Evolutionary conservation across 2,329 filamentous ascomycete genomes (phyloP).

Genomic region (Mollisiaceae sp.): DNA sequence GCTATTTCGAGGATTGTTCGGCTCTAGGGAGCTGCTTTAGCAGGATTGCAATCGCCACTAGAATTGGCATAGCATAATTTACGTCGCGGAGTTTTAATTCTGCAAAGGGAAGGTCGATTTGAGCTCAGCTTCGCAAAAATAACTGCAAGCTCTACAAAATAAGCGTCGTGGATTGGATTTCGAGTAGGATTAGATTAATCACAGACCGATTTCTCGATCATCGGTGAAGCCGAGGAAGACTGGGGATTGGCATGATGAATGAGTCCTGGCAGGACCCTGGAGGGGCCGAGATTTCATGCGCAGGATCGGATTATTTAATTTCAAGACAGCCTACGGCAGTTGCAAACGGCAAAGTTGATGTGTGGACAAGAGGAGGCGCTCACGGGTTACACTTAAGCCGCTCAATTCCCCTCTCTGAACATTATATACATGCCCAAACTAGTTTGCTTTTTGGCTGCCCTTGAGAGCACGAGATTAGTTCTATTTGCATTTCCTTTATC

Average conservation of each 20-base stretch:
- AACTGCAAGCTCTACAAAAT: slow-evolving; percentile 27
- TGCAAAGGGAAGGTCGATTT: slow-evolving; percentile 31
- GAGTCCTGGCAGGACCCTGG: slow-evolving; percentile 22
- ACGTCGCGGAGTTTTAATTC: slow-evolving; percentile 25
- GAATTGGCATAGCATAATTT: slow-evolving; percentile 26
- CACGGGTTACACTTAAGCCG: slow-evolving; percentile 24
- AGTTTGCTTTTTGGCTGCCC: slow-evolving; percentile 17
- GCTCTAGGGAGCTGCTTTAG: slow-evolving; percentile 19
- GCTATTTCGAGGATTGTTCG: slow-evolving; percentile 22
- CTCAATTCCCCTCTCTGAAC: slow-evolving; percentile 26
- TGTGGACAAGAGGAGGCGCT: slow-evolving; percentile 15
- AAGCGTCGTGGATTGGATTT: slow-evolving; percentile 28
- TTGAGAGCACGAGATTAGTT: slow-evolving; percentile 26
- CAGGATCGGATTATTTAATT: slow-evolving; percentile 20
- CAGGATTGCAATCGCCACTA: slow-evolving; percentile 19
- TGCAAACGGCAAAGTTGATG: slow-evolving; percentile 10
- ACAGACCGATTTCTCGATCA: slow-evolving; percentile 33
- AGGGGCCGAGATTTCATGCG: slow-evolving; percentile 30
- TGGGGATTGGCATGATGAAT: slow-evolving; percentile 30
- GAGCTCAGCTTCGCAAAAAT: slow-evolving; percentile 28
- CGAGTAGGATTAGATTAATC: slow-evolving; percentile 32
- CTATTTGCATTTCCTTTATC: slow-evolving; percentile 26
- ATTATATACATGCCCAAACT: slow-evolving; percentile 24
- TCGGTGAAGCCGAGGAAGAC: slow-evolving; percentile 31
- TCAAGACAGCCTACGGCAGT: slow-evolving; percentile 8